Evolutionary conservation across 768 basidiomycete species (phyloP), one percentile per base, ranked within the genome.

Genomic region (Mycena chlorophos): DNA sequence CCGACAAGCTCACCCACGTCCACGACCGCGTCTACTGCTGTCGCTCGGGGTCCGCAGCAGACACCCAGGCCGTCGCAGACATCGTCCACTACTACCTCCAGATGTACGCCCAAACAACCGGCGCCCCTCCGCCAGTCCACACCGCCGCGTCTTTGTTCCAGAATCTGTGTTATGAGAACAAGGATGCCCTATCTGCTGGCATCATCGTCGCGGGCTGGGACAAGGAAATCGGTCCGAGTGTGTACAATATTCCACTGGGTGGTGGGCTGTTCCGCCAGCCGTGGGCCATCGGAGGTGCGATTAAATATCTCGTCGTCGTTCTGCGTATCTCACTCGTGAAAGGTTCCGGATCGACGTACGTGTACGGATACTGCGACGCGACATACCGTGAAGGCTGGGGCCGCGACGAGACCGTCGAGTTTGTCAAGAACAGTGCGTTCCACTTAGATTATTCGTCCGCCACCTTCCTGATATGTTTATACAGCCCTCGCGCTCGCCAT

Each of bases 191-290:
- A 38, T 84, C 81, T 29, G 97, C 97, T 2, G 95, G 96, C 20
- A 98, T 99, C 70, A 98, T 99, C 65, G 94, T 98, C 20, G 97
- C 90, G 12, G 97, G 97, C 0, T 99, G 96, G 95, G 97, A 99
- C 73, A 87, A 86, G 66, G 87, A 93, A 61, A 75, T 72, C 31
- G 96, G 97, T 17, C 91, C 95, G 1, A 90, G 89, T 57, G 95
- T 98, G 23, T 98, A 94, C 75, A 98, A 95, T 70, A 92, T 99
- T 58, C 96, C 97, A 16, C 79, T 99, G 14, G 97, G 97, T 22
- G 97, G 97, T 51, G 97, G 97, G 25, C 75, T 96, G 43, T 98
- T 99, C 84, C 85, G 91, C 57, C 95, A 96, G 64, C 95, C 96
- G 5, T 99, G 97, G 97, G 93, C 96, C 46, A 98, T 99, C 60